Evolutionary conservation across 805 yeast genomes (phyloP).

Genomic region (Torulaspora delbrueckii): DNA sequence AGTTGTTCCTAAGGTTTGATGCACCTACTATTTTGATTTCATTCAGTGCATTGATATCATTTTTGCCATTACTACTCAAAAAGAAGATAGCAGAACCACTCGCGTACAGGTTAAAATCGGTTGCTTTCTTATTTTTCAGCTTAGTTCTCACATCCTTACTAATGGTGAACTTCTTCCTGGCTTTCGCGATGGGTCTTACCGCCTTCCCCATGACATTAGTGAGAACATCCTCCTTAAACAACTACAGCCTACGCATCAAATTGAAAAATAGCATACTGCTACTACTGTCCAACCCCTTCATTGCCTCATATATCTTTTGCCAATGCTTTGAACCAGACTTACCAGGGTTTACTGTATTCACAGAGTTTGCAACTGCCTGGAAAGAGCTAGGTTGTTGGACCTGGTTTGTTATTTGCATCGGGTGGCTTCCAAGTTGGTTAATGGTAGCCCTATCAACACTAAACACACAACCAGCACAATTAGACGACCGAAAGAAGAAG

Average conservation of each 20-base stretch:
- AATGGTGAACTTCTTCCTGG: constrained; percentile 79
- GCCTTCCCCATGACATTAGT: constrained; percentile 72
- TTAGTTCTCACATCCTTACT: constrained; percentile 66
- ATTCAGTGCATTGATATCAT: constrained; percentile 17
- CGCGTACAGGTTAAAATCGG: constrained; percentile 36
- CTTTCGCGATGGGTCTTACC: constrained; percentile 63
- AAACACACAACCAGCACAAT: constrained; percentile 1
- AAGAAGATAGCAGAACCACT: constrained; percentile 23
- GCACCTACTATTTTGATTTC: constrained; percentile 18
- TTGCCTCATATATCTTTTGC: constrained; percentile 33
- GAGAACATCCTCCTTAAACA: constrained; percentile 5
- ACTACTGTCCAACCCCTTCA: constrained; percentile 50
- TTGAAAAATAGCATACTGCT: constrained; percentile 36
- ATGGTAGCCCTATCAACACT: constrained; percentile 31
- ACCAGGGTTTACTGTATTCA: constrained; percentile 39
- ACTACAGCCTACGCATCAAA: background rate
- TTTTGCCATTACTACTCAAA: constrained; percentile 20
- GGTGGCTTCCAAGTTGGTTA: constrained; percentile 85
- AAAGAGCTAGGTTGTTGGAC: constrained; percentile 74
- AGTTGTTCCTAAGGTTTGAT: constrained; percentile 14
- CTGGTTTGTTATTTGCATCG: constrained; percentile 65
- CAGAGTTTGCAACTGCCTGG: constrained; percentile 60
- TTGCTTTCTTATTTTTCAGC: constrained; percentile 58
- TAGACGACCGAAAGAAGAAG: constrained; percentile 4
- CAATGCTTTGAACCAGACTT: constrained; percentile 34